Evolutionary conservation across 371 early-diverging fungal genomes (phyloP).

Genomic region (Mortierella sp.): DNA sequence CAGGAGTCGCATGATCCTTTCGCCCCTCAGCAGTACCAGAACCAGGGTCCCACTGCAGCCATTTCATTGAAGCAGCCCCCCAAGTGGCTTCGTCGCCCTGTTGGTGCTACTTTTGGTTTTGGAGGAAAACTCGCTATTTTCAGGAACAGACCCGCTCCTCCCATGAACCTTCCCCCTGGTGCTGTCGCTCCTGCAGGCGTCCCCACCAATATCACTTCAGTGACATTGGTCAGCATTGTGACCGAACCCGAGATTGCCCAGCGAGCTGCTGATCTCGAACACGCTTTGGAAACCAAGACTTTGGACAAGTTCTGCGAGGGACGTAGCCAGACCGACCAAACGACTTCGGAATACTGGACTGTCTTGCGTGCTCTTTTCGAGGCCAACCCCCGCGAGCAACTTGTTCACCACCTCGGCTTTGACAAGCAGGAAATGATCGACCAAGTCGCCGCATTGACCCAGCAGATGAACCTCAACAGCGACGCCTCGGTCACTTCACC

Average conservation of each 20-base stretch:
- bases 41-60: slow-evolving; percentile 51
- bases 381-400: slow-evolving; percentile 81
- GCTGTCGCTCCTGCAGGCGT: slow-evolving; percentile 61
- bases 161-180: slow-evolving; percentile 63
- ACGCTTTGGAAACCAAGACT: slow-evolving; percentile 66
- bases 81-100: slow-evolving; percentile 95
- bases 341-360: slow-evolving; percentile 79
- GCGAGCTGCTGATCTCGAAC: slow-evolving; percentile 75
- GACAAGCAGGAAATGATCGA: slow-evolving; percentile 74
- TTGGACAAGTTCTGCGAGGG: slow-evolving; percentile 69
- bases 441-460: slow-evolving; percentile 63
- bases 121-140: slow-evolving; percentile 87
- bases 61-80: slow-evolving; percentile 90
- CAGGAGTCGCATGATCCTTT: slow-evolving; percentile 81
- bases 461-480: slow-evolving; percentile 40
- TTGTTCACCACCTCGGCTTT: slow-evolving; percentile 90
- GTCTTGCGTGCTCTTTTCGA: slow-evolving; percentile 89
- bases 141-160: slow-evolving; percentile 60
- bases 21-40: slow-evolving; percentile 63
- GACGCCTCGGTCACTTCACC: slow-evolving; percentile 39
- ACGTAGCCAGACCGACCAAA: slow-evolving; percentile 62
- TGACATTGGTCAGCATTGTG: slow-evolving; percentile 65
- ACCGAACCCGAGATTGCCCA: slow-evolving; percentile 76
- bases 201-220: slow-evolving; percentile 56
- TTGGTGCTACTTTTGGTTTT: slow-evolving; percentile 92